These are phyloP conservation scores for Pleurotus platypus DNA, from an alignment of 768 basidiomycete genomes.

Conservation along the genomic window DNA sequence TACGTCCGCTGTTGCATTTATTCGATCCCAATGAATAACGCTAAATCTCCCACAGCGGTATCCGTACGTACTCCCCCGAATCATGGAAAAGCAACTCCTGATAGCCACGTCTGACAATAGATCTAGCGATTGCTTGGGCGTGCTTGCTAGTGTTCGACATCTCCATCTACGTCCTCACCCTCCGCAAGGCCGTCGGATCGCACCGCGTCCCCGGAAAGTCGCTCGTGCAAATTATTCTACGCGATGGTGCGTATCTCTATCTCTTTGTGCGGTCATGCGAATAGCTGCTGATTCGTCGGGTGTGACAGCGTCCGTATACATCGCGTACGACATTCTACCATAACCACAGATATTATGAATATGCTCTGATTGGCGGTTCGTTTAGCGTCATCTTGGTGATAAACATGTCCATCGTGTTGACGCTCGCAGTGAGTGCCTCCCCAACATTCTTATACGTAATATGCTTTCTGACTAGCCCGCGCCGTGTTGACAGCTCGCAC, in stretches of 20 bases:
- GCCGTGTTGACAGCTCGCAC: slow-evolving; percentile 2
- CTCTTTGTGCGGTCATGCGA: not conserved
- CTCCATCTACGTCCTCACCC: not conserved
- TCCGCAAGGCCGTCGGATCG: not conserved
- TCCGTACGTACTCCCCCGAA: not conserved
- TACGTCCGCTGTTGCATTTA: not conserved
- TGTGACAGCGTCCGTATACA: not conserved
- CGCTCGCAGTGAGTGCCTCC: not conserved
- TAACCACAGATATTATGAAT: no score
- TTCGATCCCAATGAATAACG: not conserved
- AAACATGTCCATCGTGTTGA: not conserved
- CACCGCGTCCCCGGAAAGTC: not conserved
- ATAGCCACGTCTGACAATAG: not conserved
- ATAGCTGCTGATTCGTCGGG: not conserved
- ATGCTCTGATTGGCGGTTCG: not conserved
- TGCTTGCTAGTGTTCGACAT: slow-evolving; percentile 1
- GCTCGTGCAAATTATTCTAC: not conserved
- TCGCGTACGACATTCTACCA: not conserved
- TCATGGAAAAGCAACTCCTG: no score
- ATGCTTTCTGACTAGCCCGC: no score
- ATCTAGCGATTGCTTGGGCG: slow-evolving; percentile 2
- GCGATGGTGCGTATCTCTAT: not conserved
- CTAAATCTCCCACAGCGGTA: not conserved
- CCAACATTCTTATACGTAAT: no score
- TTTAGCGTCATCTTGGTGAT: slow-evolving; percentile 7